A percentile compares a stretch with the other conserved stretches of the same genome.
Evolutionary conservation across 768 basidiomycete species (phyloP).

Genomic region (Leucocoprinus leucothites): DNA sequence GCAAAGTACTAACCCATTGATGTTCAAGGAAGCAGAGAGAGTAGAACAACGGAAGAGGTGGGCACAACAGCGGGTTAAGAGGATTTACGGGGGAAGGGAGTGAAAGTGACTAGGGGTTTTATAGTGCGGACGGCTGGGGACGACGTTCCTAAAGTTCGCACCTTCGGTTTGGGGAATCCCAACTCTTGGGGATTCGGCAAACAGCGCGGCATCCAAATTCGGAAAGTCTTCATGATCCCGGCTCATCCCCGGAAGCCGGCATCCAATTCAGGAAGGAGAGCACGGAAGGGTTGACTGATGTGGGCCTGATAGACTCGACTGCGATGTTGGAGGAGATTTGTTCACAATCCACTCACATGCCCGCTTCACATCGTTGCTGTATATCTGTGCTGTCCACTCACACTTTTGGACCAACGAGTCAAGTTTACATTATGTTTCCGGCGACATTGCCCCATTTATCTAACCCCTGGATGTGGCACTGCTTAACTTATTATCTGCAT

Average conservation of each 20-base stretch:
- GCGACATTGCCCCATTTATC: no score
- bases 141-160: conserved; percentile 5
- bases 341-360: neutral
- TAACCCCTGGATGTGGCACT: no score
- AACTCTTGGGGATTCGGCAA: conserved; percentile 31
- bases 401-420: no score
- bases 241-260: neutral
- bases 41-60: neutral
- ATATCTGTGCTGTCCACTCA: no score
- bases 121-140: conserved; percentile 3
- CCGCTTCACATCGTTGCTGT: neutral
- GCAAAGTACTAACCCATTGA: conserved; percentile 9
- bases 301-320: no score
- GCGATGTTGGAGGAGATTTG: neutral
- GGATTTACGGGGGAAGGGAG: neutral
- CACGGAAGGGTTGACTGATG: no score
- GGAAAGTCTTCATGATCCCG: conserved; percentile 7
- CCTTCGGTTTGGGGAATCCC: conserved; percentile 11
- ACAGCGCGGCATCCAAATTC: conserved; percentile 10
- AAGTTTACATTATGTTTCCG: no score
- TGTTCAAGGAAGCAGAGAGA: neutral
- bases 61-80: neutral
- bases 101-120: neutral
- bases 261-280: no score
- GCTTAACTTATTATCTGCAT: no score